Conservation (phyloP, 371 early-diverging fungal species). For the Saksenaea vasiformis region DNA sequence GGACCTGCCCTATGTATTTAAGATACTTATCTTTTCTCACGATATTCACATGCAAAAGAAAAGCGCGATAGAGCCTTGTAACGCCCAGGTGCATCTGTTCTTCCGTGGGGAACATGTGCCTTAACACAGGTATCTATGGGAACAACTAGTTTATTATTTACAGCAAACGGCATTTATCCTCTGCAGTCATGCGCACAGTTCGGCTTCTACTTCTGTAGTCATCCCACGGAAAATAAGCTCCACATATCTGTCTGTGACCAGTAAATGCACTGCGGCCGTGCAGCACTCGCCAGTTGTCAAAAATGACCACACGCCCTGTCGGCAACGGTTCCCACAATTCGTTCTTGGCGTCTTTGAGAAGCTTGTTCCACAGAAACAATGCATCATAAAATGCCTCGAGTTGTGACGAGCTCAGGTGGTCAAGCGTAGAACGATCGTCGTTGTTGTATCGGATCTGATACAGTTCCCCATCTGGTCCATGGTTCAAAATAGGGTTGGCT, state of each 20-base stretch:
- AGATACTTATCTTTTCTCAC: neutral
- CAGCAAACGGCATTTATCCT: conserved; percentile 45
- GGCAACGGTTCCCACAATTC: conserved; percentile 70
- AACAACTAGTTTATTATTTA: conserved; percentile 17
- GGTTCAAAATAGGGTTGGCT: conserved; percentile 68
- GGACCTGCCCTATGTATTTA: too few relatives aligned
- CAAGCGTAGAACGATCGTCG: conserved; percentile 77
- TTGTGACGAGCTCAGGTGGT: conserved; percentile 51
- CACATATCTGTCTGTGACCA: conserved; percentile 77
- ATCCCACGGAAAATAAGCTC: conserved; percentile 83
- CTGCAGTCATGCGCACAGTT: conserved; percentile 30
- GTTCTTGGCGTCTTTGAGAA: conserved; percentile 59
- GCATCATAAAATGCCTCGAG: conserved; percentile 75
- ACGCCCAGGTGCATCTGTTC: neutral
- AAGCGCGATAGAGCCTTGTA: neutral
- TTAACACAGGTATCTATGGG: neutral
- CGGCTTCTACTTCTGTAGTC: conserved; percentile 70
- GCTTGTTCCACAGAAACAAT: conserved; percentile 68
- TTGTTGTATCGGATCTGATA: conserved; percentile 87
- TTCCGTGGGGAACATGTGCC: neutral
- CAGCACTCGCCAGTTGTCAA: conserved; percentile 89
- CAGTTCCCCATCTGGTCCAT: conserved; percentile 57
- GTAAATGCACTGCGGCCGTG: conserved; percentile 83
- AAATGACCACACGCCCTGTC: conserved; percentile 76
- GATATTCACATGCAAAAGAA: neutral